Evolutionary conservation across 2,329 filamentous ascomycete species (phyloP).

Genomic region (Xylaria digitata): DNA sequence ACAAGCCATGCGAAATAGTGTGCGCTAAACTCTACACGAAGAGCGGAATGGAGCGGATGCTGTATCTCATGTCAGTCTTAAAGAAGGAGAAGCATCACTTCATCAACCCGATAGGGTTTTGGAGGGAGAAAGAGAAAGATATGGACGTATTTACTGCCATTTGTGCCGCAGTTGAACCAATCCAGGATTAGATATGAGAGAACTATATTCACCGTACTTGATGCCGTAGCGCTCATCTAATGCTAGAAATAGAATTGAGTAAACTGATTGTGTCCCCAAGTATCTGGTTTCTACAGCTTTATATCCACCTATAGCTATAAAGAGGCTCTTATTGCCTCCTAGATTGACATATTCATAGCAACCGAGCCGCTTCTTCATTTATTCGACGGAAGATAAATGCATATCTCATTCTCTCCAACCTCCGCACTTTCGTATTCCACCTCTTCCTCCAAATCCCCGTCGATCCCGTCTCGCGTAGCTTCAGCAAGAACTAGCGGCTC

Average conservation of each 20-base stretch:
- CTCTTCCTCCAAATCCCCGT: constrained; percentile 20
- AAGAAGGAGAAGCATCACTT: constrained; percentile 15
- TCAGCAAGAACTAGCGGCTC: constrained; percentile 20
- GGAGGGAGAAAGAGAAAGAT: constrained; percentile 14
- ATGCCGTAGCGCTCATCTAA: too few relatives aligned
- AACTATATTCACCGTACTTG: too few relatives aligned
- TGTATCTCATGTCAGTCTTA: constrained; percentile 9
- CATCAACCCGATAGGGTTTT: constrained; percentile 10
- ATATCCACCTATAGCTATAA: too few relatives aligned
- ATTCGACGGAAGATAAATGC: constrained; percentile 17
- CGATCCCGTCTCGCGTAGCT: constrained; percentile 17
- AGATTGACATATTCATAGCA: too few relatives aligned
- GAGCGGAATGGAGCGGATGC: constrained; percentile 15
- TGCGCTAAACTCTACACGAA: constrained; percentile 14
- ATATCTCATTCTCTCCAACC: constrained; percentile 12
- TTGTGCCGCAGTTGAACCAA: too few relatives aligned
- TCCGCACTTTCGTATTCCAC: constrained; percentile 14
- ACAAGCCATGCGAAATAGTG: neutral
- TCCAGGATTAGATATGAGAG: too few relatives aligned
- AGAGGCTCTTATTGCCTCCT: too few relatives aligned
- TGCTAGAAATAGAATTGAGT: too few relatives aligned
- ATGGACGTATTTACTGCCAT: constrained; percentile 4
- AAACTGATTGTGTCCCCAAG: too few relatives aligned
- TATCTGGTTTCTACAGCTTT: too few relatives aligned
- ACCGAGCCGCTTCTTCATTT: too few relatives aligned